These are phyloP conservation scores for Coemansia javaensis DNA, from an alignment of 192 early-diverging fungal species.

Conservation along the genomic window DNA sequence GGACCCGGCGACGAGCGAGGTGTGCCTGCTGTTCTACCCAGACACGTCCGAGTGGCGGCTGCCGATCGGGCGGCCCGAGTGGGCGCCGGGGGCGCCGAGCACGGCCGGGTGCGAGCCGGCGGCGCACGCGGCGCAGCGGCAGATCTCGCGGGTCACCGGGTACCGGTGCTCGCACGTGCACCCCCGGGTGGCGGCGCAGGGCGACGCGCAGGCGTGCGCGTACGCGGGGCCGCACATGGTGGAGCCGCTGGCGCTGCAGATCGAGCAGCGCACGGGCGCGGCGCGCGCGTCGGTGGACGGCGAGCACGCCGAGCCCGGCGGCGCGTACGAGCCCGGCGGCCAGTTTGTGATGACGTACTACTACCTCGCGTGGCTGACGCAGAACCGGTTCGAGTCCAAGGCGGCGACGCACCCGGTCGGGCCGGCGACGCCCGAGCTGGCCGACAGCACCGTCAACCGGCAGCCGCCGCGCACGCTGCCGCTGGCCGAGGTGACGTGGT, in stretches of 20 bases:
- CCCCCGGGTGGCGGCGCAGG: constrained; percentile 10
- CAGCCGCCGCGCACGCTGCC: constrained; percentile 6
- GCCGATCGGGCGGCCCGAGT: constrained; percentile 31
- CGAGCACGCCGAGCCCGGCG: neutral
- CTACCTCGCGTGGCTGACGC: constrained; percentile 44
- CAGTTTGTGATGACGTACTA: constrained; percentile 43
- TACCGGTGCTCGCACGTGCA: constrained; percentile 46
- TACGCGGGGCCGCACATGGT: constrained; percentile 46
- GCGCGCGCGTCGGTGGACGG: neutral
- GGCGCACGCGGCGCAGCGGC: constrained; percentile 33
- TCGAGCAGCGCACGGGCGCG: constrained; percentile 26
- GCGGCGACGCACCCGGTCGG: constrained; percentile 31
- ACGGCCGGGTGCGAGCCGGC: constrained; percentile 40
- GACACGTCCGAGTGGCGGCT: constrained; percentile 49
- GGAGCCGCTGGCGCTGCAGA: constrained; percentile 40
- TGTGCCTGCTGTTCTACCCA: constrained; percentile 46
- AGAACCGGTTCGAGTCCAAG: constrained; percentile 31
- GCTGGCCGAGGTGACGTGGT: constrained; percentile 45
- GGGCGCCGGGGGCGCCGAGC: constrained; percentile 13
- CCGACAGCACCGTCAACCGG: constrained; percentile 1
- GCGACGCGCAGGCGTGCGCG: constrained; percentile 12
- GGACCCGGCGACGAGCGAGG: constrained; percentile 42
- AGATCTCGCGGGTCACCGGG: constrained; percentile 37
- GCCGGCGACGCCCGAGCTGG: constrained; percentile 1
- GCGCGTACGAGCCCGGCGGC: neutral